Percentiles rank a stretch among this genome's conserved stretches.
phyloP scores from a whole-genome alignment of 2,329 filamentous ascomycete genomes.

The Thielaviopsis musarum region DNA sequence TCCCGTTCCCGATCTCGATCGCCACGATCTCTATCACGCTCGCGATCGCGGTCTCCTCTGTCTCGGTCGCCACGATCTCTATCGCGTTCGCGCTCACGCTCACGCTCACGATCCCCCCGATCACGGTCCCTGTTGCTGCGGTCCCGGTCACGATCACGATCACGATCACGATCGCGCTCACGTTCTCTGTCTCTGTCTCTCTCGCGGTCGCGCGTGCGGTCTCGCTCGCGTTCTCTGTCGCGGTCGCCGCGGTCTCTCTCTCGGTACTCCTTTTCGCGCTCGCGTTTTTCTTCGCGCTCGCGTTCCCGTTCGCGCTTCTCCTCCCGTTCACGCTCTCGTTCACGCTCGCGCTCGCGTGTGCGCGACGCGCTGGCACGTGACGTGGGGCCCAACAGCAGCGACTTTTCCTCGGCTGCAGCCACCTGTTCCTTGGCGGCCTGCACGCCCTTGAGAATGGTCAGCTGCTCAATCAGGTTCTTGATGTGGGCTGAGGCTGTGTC shows the following conservation, averaged over 20 bases:
- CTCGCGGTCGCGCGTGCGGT: neutral
- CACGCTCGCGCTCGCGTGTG: conserved; percentile 9
- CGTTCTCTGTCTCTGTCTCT: neutral
- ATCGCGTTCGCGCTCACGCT: neutral
- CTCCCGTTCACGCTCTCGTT: neutral
- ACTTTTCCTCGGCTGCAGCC: conserved; percentile 4
- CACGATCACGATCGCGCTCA: neutral
- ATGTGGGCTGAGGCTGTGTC: conserved; percentile 23
- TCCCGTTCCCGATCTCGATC: neutral
- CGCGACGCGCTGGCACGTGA: conserved; percentile 5
- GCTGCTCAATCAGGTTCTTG: conserved; percentile 24
- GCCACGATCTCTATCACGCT: no score
- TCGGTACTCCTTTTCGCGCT: neutral
- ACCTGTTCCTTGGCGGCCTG: conserved; percentile 27
- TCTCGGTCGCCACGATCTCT: no score
- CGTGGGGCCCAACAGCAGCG: neutral
- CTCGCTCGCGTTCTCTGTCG: neutral
- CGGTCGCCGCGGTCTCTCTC: neutral
- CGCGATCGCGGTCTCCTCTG: no score
- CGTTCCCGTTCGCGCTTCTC: neutral
- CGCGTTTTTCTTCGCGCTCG: neutral
- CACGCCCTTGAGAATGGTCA: conserved; percentile 26
- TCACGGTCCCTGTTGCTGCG: no score
- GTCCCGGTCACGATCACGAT: neutral
- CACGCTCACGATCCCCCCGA: neutral